phyloP scores from a whole-genome alignment of 2,329 filamentous ascomycete genomes.

The Elsinoe batatas region DNA sequence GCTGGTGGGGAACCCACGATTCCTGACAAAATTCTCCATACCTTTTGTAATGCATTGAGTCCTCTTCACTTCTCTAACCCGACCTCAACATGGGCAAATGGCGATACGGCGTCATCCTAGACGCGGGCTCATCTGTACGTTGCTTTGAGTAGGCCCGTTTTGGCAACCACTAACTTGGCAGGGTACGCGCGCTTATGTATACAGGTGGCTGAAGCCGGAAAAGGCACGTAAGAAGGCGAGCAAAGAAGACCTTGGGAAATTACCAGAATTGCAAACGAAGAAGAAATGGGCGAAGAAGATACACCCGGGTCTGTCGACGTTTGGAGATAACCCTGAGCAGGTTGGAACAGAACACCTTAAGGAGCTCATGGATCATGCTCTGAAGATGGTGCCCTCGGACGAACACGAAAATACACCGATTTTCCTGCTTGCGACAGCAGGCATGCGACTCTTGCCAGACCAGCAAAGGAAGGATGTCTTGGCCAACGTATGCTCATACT shows the following conservation, averaged over 20 bases:
- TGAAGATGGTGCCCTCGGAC: constrained; percentile 63
- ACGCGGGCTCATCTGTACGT: constrained; percentile 92
- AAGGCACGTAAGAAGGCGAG: constrained; percentile 54
- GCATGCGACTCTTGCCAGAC: constrained; percentile 76
- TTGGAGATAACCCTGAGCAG: constrained; percentile 62
- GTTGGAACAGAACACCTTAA: constrained; percentile 78
- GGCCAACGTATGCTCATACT: constrained; percentile 70
- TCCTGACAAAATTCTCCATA: not conserved
- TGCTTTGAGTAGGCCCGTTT: too few relatives aligned
- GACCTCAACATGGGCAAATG: constrained; percentile 13
- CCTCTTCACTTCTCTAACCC: not conserved
- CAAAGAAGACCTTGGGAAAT: constrained; percentile 49
- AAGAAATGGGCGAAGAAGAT: constrained; percentile 90
- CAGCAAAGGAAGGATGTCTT: constrained; percentile 64
- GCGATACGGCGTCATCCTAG: constrained; percentile 84
- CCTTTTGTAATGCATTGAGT: constrained; percentile 11
- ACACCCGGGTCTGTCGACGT: constrained; percentile 78
- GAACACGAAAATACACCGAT: constrained; percentile 78
- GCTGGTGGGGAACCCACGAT: too few relatives aligned
- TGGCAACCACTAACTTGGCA: constrained; percentile 26
- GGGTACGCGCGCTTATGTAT: constrained; percentile 88
- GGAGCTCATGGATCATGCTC: constrained; percentile 69
- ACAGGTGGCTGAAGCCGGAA: constrained; percentile 77
- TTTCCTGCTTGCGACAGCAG: constrained; percentile 90
- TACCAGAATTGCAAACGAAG: constrained; percentile 75